phyloP scores from a whole-genome alignment of 2,329 filamentous ascomycete species.

The Venturia carpophila region DNA sequence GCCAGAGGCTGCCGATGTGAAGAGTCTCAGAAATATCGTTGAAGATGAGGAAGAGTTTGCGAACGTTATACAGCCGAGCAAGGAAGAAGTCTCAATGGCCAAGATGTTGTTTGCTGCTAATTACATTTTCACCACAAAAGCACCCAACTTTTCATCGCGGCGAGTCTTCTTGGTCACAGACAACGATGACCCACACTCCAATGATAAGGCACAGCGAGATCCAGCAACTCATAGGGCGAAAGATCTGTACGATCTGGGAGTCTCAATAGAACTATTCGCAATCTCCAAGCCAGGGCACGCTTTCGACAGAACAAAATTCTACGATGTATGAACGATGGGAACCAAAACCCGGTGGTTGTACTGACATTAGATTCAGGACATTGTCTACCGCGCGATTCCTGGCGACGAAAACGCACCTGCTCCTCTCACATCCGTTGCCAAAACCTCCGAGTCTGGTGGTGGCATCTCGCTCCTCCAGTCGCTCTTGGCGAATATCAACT shows the following conservation, averaged over 20 bases:
- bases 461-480: slow-evolving; percentile 73
- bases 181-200: slow-evolving; percentile 74
- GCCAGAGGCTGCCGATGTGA: slow-evolving; percentile 80
- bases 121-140: slow-evolving; percentile 90
- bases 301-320: slow-evolving; percentile 82
- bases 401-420: slow-evolving; percentile 60
- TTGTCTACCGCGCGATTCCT: slow-evolving; percentile 70
- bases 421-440: slow-evolving; percentile 46
- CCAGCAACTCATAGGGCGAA: slow-evolving; percentile 81
- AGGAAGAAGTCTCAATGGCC: slow-evolving; percentile 68
- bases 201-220: slow-evolving; percentile 63
- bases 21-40: slow-evolving; percentile 63
- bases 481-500: slow-evolving; percentile 80
- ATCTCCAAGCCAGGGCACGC: slow-evolving; percentile 62
- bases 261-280: slow-evolving; percentile 86
- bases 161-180: slow-evolving; percentile 95
- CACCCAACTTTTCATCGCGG: slow-evolving; percentile 86
- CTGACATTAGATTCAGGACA: slow-evolving; percentile 52
- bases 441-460: slow-evolving; percentile 60
- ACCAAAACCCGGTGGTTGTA: not conserved
- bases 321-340: slow-evolving; percentile 57
- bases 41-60: slow-evolving; percentile 68
- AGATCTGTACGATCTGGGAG: slow-evolving; percentile 88
- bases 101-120: slow-evolving; percentile 93
- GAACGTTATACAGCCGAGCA: slow-evolving; percentile 60